Evolutionary conservation across 2,329 filamentous ascomycete genomes (phyloP).

Genomic region (Aspergillus piperis): DNA sequence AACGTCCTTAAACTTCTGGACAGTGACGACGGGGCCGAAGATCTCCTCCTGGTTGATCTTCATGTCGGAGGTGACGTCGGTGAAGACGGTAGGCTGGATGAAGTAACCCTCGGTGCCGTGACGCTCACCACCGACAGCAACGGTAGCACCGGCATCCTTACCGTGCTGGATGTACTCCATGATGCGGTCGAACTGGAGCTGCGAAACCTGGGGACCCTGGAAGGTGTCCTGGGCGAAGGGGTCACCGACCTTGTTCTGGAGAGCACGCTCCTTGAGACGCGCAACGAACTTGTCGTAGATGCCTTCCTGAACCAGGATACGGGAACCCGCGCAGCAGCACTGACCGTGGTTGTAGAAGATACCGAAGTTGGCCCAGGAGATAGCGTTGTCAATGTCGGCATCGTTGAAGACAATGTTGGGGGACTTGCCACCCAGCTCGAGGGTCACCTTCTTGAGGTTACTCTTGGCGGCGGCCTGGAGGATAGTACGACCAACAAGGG

Average conservation of each 20-base stretch:
- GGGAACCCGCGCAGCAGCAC: slow-evolving; percentile 30
- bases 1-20: slow-evolving; percentile 73
- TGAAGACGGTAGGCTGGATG: slow-evolving; percentile 82
- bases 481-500: slow-evolving; percentile 60
- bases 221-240: slow-evolving; percentile 76
- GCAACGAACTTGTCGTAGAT: slow-evolving; percentile 59
- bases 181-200: slow-evolving; percentile 83
- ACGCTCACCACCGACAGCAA: slow-evolving; percentile 68
- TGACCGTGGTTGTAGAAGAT: slow-evolving; percentile 33
- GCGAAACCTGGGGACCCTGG: slow-evolving; percentile 81
- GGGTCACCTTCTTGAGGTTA: slow-evolving; percentile 66
- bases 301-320: slow-evolving; percentile 27
- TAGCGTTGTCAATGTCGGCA: slow-evolving; percentile 30
- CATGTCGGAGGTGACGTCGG: slow-evolving; percentile 69
- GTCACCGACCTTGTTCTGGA: slow-evolving; percentile 74
- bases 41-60: slow-evolving; percentile 77
- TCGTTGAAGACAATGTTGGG: slow-evolving; percentile 31
- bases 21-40: slow-evolving; percentile 75
- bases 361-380: slow-evolving; percentile 30
- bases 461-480: slow-evolving; percentile 64
- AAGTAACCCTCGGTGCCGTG: slow-evolving; percentile 80
- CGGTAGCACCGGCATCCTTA: slow-evolving; percentile 63
- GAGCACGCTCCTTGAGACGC: slow-evolving; percentile 74
- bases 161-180: slow-evolving; percentile 70
- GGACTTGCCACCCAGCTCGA: slow-evolving; percentile 39